Evolutionary conservation across 225 moss, liverwort and hornwort species (phyloP).

Genomic region (Climacium dendroides): DNA sequence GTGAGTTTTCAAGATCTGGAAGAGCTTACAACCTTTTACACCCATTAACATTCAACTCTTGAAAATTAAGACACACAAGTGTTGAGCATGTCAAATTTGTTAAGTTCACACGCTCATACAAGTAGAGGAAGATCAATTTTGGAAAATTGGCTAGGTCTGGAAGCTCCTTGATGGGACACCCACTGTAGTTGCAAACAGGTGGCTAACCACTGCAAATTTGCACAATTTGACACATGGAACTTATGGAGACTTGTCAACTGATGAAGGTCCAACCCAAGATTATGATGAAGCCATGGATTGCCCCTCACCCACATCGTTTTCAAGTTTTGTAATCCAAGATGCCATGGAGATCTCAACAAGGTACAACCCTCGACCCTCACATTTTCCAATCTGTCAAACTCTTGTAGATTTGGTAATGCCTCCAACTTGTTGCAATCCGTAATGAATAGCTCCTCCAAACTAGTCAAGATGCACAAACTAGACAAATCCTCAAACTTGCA

Average conservation of each 20-base stretch:
- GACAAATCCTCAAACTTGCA: background rate
- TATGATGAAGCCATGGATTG: background rate
- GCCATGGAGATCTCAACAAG: background rate
- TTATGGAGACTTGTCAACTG: rapidly evolving
- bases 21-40: background rate
- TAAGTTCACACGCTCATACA: rapidly evolving
- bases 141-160: background rate
- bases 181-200: rapidly evolving
- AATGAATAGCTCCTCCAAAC: rapidly evolving
- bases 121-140: rapidly evolving
- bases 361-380: rapidly evolving
- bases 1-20: background rate
- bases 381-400: rapidly evolving
- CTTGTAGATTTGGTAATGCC: rapidly evolving
- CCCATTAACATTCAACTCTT: rapidly evolving
- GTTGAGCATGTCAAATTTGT: rapidly evolving
- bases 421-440: background rate
- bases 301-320: rapidly evolving
- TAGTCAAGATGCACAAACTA: rapidly evolving
- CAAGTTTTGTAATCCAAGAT: background rate
- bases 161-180: background rate
- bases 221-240: rapidly evolving
- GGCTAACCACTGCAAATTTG: rapidly evolving
- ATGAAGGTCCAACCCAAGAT: rapidly evolving
- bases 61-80: rapidly evolving